Evolutionary conservation across 306 rosid species (phyloP).

Genomic region (Fragaria nilgerrensis): DNA sequence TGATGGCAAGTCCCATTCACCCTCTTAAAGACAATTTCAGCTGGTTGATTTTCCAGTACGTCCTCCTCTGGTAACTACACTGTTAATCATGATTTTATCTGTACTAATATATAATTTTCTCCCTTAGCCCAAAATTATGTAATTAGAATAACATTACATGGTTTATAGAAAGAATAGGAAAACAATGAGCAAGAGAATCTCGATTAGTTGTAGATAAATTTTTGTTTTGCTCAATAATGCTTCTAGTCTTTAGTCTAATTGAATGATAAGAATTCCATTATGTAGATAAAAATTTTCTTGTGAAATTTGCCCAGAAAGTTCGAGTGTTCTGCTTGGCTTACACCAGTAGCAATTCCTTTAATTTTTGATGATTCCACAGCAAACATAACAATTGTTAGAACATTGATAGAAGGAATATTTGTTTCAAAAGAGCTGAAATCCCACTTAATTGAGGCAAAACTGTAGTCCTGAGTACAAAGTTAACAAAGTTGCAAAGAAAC

Average conservation of each 20-base stretch:
- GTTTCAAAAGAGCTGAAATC: slow-evolving; percentile 26
- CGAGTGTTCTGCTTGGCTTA: background rate
- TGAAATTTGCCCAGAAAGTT: background rate
- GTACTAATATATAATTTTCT: background rate
- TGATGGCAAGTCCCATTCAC: slow-evolving; percentile 19
- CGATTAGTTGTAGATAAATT: slow-evolving; percentile 5
- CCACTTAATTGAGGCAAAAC: background rate
- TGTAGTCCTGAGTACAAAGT: slow-evolving; percentile 11
- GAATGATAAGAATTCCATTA: slow-evolving; percentile 9
- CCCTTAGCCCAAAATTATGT: background rate
- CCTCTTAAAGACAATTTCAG: slow-evolving; percentile 12
- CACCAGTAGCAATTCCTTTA: background rate
- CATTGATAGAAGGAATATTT: slow-evolving; percentile 19
- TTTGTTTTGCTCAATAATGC: background rate
- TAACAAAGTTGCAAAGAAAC: slow-evolving; percentile 17
- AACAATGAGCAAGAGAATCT: background rate
- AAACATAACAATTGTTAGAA: background rate
- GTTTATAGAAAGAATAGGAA: background rate
- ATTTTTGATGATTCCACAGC: background rate
- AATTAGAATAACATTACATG: slow-evolving; percentile 10
- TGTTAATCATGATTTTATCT: background rate
- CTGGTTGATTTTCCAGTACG: background rate
- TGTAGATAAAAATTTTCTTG: slow-evolving; percentile 1
- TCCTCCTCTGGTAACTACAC: slow-evolving; percentile 19
- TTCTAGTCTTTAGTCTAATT: background rate